A percentile compares a stretch with the other conserved stretches of the same genome.
Conservation (phyloP, 1,284 basidiomycete species). For the Pseudozyma hubeiensis region DNA sequence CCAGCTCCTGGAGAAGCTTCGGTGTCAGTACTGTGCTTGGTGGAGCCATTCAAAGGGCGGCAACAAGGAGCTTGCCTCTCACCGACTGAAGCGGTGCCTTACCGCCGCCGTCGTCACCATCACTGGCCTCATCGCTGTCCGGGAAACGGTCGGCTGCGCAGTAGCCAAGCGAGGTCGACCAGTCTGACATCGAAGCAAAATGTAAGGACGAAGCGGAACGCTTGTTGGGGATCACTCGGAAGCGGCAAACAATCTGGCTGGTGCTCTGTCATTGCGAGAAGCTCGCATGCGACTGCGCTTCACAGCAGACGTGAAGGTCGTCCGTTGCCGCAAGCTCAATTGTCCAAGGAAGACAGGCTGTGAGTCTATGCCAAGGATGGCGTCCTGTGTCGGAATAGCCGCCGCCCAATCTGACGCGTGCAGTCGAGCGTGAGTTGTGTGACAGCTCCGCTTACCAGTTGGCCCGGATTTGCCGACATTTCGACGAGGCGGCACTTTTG, state of each 20-base stretch:
- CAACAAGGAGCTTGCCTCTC: not conserved
- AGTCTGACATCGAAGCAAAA: slow-evolving; percentile 30
- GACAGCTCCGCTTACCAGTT: slow-evolving; percentile 17
- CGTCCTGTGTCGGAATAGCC: too few species aligned
- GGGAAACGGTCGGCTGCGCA: slow-evolving; percentile 19
- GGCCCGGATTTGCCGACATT: slow-evolving; percentile 34
- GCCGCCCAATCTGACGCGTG: not conserved
- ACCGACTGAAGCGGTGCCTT: slow-evolving; percentile 10
- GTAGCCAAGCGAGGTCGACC: slow-evolving; percentile 30
- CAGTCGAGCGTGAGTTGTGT: not conserved
- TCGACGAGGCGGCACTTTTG: not conserved
- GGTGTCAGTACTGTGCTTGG: slow-evolving; percentile 2
- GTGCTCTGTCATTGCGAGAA: too few species aligned
- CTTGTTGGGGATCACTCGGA: not conserved
- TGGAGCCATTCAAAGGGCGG: not conserved
- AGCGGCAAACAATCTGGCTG: slow-evolving; percentile 2
- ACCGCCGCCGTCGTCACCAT: not conserved
- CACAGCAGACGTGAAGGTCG: too few species aligned
- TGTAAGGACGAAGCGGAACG: not conserved
- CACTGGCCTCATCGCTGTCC: slow-evolving; percentile 25
- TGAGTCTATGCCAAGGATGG: not conserved
- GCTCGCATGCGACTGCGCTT: too few species aligned
- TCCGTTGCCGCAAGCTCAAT: too few species aligned
- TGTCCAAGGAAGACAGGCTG: not conserved
- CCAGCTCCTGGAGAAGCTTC: not conserved